phyloP scores from a whole-genome alignment of 2,329 filamentous ascomycete species.

The Ceratocystis papillata region DNA sequence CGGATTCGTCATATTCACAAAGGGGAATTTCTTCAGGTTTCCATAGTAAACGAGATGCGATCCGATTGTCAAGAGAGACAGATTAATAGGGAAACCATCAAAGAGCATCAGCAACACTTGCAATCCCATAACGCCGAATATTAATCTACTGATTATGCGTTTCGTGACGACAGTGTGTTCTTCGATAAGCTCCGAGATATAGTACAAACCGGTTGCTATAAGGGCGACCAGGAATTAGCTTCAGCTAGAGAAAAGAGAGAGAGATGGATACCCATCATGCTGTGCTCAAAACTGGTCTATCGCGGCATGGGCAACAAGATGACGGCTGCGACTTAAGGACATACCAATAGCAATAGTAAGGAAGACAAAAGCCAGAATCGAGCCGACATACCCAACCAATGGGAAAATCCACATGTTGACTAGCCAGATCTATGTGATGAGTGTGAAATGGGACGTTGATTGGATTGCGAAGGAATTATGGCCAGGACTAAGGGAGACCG shows the following conservation, averaged over 20 bases:
- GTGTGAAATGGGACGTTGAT: neutral
- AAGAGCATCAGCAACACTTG: constrained; percentile 66
- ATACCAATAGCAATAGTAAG: constrained; percentile 84
- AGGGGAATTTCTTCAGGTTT: constrained; percentile 63
- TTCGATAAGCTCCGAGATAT: constrained; percentile 94
- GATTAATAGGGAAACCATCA: constrained; percentile 71
- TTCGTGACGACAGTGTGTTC: constrained; percentile 92
- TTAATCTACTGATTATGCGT: constrained; percentile 70
- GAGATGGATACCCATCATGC: neutral
- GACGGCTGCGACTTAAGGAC: constrained; percentile 25
- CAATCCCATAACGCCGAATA: constrained; percentile 66
- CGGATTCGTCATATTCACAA: constrained; percentile 79
- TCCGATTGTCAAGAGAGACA: constrained; percentile 63
- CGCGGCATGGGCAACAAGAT: neutral
- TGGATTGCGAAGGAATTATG: neutral
- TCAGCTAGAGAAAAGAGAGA: neutral
- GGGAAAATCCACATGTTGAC: constrained; percentile 86
- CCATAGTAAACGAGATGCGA: constrained; percentile 80
- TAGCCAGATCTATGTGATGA: neutral
- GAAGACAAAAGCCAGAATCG: constrained; percentile 82
- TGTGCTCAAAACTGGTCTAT: neutral
- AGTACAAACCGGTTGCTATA: constrained; percentile 93
- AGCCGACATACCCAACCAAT: constrained; percentile 77
- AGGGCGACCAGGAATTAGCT: neutral
- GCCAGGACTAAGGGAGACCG: neutral